A percentile compares a stretch with the other conserved stretches of the same genome.
These are phyloP conservation scores for Urostyla sp. DNA, from an alignment of 73 alveolate species.

Conservation along the genomic window DNA sequence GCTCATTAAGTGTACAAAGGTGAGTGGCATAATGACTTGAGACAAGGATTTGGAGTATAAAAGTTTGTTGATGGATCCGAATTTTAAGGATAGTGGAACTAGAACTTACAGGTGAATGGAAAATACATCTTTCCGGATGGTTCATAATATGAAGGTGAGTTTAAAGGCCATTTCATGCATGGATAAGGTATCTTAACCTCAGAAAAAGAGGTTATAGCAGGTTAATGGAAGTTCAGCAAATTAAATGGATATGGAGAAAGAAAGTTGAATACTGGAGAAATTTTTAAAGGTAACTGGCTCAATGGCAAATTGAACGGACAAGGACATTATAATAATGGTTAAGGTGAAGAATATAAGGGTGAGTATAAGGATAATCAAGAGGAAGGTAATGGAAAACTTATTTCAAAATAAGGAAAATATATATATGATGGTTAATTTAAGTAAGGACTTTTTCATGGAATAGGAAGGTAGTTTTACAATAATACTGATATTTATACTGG, in stretches of 20 bases:
- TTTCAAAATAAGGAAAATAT: not conserved
- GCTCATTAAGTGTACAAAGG: conserved; percentile 71
- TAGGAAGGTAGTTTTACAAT: not conserved
- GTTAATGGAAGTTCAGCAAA: conserved; percentile 51
- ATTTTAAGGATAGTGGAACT: conserved; percentile 91
- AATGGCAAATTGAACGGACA: conserved; percentile 40
- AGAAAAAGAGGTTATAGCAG: conserved; percentile 42
- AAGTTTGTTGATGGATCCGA: conserved; percentile 77
- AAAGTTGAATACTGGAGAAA: not conserved
- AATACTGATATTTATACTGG: conserved; percentile 37
- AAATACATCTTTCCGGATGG: conserved; percentile 50
- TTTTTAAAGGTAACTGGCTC: conserved; percentile 46
- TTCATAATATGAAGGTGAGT: conserved; percentile 46
- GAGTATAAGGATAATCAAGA: conserved; percentile 40
- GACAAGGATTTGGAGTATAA: conserved; percentile 77
- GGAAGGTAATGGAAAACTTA: conserved; percentile 41
- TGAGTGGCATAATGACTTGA: conserved; percentile 79
- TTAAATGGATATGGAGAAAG: conserved; percentile 64
- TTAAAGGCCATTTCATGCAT: conserved; percentile 11
- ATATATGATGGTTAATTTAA: conserved; percentile 4
- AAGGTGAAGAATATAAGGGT: conserved; percentile 35
- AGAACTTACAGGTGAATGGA: conserved; percentile 77
- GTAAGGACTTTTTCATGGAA: conserved; percentile 26
- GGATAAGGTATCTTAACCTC: conserved; percentile 53
- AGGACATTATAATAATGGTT: conserved; percentile 45